These are phyloP conservation scores for Centrapalus pauciflorus DNA, from an alignment of 129 eudicot species.

Conservation along the genomic window DNA sequence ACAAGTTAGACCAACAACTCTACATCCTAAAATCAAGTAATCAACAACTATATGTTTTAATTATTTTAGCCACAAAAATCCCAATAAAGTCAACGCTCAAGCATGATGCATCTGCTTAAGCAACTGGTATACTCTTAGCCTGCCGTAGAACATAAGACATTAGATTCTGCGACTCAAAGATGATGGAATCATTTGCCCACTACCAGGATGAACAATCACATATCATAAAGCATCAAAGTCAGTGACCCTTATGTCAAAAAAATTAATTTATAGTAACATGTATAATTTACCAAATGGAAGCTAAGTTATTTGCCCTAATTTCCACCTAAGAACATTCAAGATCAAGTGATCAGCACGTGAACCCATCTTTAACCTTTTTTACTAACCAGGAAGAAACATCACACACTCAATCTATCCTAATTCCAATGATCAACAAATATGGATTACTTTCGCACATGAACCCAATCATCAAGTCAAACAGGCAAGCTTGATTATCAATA, in stretches of 20 bases:
- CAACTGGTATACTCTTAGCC: not conserved
- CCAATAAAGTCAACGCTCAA: not conserved
- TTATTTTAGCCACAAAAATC: not conserved
- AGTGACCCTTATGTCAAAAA: not conserved
- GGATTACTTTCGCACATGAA: not conserved
- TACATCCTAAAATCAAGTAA: not conserved
- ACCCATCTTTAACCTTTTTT: not conserved
- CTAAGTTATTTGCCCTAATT: not conserved
- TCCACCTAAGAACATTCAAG: slow-evolving; percentile 2
- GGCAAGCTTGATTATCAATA: not conserved
- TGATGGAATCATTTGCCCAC: not conserved
- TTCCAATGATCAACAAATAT: not conserved
- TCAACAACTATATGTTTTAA: not conserved
- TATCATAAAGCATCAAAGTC: not conserved
- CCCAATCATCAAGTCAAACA: not conserved
- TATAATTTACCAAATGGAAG: not conserved
- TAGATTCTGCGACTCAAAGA: not conserved
- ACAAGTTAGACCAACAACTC: not conserved
- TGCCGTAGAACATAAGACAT: not conserved
- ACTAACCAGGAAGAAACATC: not conserved
- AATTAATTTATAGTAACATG: not conserved
- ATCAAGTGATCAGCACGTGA: not conserved
- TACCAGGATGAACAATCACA: not conserved
- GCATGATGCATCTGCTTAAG: not conserved
- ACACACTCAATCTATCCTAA: not conserved